Evolutionary conservation across 1,139 yeast genomes (phyloP), one percentile per base, ranked within the genome.

Genomic region (Geotrichum klebahnii): DNA sequence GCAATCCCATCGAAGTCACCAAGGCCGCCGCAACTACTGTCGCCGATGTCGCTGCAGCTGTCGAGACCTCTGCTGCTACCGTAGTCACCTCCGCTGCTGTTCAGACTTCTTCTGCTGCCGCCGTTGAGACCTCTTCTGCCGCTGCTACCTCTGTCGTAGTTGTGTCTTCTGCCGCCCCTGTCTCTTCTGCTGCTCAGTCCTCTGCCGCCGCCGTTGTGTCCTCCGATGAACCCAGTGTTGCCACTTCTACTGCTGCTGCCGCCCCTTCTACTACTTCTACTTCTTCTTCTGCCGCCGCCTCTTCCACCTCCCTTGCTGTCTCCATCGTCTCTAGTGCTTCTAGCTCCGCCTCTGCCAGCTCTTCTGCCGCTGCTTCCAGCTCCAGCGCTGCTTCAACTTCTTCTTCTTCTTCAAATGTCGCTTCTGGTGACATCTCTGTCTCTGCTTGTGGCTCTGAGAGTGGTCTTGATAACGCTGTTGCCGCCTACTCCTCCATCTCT

Each of bases 401-500:
- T 10, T 5, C 32, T 33, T 24, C 32, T 22, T 24, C 42, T 16
- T 10, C 20, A 9, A 33, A 33, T 26, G 42, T n/a, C n/a, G n/a
- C n/a, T n/a, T n/a, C n/a, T n/a, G n/a, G n/a, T 5, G 51, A 48
- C 26, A 28, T 43, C 9, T 41, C 67, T 14, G 45, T 70, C 23
- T 48, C 66, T 20, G 67, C 45, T 51, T 65, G 53, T 35, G 52
- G 57, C n/a, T 38, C 50, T 39, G 60, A 72, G 33, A 14, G n/a
- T n/a, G n/a, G 33, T 3, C 75, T 76, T 51, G 69, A 75, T 59
- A 52, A 64, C 49, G 88, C 88, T 63, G 75, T 85, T 60, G 55
- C 72, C 29, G 71, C 75, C 53, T 84, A 75, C 70, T 60, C 69
- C 43, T 69, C 67, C 61, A 86, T 89, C 62, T 60, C 78, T 49